A percentile compares a stretch with the other conserved stretches of the same genome.
Evolutionary conservation across 495 filamentous ascomycete species (phyloP).

Genomic region (Hypoxylon subgilvum): DNA sequence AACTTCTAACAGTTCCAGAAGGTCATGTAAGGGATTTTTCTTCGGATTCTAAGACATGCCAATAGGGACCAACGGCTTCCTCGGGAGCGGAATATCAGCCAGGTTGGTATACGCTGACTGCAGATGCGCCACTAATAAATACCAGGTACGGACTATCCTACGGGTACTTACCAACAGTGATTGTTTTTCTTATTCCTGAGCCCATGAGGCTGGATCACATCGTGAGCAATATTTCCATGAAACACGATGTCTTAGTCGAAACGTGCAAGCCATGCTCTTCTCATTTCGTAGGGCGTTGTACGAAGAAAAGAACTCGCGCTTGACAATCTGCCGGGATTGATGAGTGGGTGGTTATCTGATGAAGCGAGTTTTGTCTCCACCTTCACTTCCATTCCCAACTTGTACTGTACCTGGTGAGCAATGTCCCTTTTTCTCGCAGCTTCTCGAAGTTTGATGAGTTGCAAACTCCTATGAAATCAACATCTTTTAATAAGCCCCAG

Average conservation of each 20-base stretch:
- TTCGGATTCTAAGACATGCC: background rate
- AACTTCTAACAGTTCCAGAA: background rate
- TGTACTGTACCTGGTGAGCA: no score
- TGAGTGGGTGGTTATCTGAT: no score
- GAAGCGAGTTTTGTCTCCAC: background rate
- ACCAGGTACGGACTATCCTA: no score
- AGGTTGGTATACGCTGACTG: background rate
- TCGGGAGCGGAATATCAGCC: background rate
- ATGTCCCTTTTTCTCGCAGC: no score
- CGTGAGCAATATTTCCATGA: conserved; percentile 6
- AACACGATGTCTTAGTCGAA: conserved; percentile 12
- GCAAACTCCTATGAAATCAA: background rate
- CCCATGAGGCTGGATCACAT: background rate
- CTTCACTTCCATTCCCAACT: no score
- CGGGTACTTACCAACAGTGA: background rate
- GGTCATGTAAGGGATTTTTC: background rate
- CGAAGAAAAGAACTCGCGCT: background rate
- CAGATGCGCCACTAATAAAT: background rate
- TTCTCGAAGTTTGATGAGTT: background rate
- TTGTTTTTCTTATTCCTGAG: conserved; percentile 4
- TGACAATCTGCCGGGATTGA: no score
- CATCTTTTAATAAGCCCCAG: background rate
- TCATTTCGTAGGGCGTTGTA: background rate
- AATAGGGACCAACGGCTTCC: background rate
- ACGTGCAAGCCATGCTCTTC: conserved; percentile 13